Conservation (phyloP, 2,329 filamentous ascomycete species). For the Penicillium vulpinum region DNA sequence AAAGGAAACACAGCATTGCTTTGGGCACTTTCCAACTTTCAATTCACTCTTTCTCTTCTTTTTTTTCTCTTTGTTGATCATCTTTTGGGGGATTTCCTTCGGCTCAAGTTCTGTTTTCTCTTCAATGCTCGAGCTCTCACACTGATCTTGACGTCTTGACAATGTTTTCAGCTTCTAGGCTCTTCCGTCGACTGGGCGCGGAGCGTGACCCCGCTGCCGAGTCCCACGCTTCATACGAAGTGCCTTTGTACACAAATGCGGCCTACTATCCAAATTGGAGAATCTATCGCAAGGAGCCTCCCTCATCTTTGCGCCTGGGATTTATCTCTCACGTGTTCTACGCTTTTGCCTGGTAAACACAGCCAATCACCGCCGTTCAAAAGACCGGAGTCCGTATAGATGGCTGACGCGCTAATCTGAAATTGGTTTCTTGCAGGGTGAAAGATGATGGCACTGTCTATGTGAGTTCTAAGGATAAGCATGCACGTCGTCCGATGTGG, state of each 20-base stretch:
- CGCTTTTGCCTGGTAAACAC: conserved; percentile 65
- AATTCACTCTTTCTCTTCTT: conserved; percentile 4
- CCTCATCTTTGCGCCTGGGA: conserved; percentile 70
- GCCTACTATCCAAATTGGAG: conserved; percentile 83
- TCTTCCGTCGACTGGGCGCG: conserved; percentile 21
- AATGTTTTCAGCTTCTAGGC: conserved; percentile 23
- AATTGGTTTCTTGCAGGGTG: conserved; percentile 52
- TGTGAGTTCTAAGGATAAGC: conserved; percentile 54
- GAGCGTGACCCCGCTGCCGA: conserved; percentile 18
- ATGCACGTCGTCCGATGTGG: neutral
- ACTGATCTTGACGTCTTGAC: neutral
- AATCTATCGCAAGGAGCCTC: conserved; percentile 71
- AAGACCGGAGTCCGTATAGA: conserved; percentile 9
- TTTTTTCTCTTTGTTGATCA: neutral
- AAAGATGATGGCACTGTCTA: conserved; percentile 71
- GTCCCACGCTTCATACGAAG: conserved; percentile 31
- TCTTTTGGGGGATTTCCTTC: neutral
- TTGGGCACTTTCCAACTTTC: neutral
- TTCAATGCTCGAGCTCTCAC: neutral
- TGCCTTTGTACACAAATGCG: conserved; percentile 60
- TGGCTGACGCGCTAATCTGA: conserved; percentile 25
- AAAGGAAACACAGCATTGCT: conserved; percentile 17
- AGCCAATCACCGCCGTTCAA: conserved; percentile 18
- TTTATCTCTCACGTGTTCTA: conserved; percentile 82
- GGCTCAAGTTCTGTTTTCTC: neutral